Evolutionary conservation across 148 eudicot species (phyloP).

Genomic region (Drosera capensis): DNA sequence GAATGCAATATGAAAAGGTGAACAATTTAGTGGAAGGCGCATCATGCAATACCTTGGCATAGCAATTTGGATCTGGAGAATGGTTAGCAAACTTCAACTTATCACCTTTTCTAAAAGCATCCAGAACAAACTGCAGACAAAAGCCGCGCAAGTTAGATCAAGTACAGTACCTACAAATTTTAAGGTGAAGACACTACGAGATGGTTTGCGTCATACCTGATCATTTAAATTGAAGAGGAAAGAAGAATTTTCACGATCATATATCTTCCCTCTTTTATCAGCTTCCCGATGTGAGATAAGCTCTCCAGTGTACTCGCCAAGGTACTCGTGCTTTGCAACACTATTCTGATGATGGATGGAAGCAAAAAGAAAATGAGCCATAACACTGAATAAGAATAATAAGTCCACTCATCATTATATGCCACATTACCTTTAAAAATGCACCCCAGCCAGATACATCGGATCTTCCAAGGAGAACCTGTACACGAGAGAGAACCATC

Average conservation of each 20-base stretch:
- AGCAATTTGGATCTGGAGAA: conserved; percentile 93
- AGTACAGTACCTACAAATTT: too few relatives aligned
- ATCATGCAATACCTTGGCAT: conserved; percentile 58
- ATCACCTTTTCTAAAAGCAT: conserved; percentile 91
- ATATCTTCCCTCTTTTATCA: conserved; percentile 94
- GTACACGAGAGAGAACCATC: conserved; percentile 11
- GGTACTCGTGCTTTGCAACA: conserved; percentile 84
- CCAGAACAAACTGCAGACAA: conserved; percentile 73
- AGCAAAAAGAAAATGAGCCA: neutral
- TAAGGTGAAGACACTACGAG: neutral
- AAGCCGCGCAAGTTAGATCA: too few relatives aligned
- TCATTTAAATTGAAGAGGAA: conserved; percentile 92
- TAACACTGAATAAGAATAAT: neutral
- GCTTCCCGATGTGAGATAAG: conserved; percentile 97
- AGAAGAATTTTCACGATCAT: conserved; percentile 88
- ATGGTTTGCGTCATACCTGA: conserved; percentile 32
- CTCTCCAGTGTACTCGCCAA: conserved; percentile 98
- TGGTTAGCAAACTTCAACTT: conserved; percentile 96
- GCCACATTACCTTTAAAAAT: conserved; percentile 92
- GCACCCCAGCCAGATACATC: conserved; percentile 99
- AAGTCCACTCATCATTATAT: too few relatives aligned
- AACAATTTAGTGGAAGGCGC: too few relatives aligned
- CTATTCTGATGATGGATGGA: conserved; percentile 38
- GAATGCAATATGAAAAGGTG: too few relatives aligned
- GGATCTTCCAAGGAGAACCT: conserved; percentile 95